These are phyloP conservation scores for Xylariaceae sp. DNA, from an alignment of 2,329 filamentous ascomycete species.

Conservation along the genomic window DNA sequence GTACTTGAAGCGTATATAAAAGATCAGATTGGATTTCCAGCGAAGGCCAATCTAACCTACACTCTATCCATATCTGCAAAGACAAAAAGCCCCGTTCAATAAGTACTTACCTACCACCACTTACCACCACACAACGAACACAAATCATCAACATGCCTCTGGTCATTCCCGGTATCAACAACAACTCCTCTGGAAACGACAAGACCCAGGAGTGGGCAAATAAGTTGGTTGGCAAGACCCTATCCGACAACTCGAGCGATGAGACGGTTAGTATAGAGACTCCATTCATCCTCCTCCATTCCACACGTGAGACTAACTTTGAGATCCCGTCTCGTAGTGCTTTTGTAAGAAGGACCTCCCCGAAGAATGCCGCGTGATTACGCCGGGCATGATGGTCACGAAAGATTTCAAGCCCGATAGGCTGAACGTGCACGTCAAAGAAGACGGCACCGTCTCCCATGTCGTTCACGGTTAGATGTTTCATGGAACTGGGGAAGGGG, in stretches of 20 bases:
- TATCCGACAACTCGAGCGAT: conserved; percentile 45
- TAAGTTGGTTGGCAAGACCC: conserved; percentile 60
- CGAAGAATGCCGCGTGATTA: conserved; percentile 49
- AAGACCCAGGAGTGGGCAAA: conserved; percentile 53
- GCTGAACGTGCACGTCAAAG: conserved; percentile 54
- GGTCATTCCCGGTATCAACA: conserved; percentile 53
- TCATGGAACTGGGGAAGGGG: not conserved
- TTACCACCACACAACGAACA: not conserved
- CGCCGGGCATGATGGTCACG: conserved; percentile 52
- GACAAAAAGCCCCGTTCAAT: no score
- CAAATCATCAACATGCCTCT: conserved; percentile 55
- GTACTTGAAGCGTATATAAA: no score
- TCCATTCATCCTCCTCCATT: not conserved
- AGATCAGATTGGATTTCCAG: no score
- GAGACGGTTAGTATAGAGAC: conserved; percentile 43
- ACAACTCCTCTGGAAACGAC: conserved; percentile 32
- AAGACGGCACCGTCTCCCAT: conserved; percentile 56
- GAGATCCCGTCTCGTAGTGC: conserved; percentile 35
- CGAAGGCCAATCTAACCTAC: no score
- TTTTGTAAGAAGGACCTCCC: conserved; percentile 59
- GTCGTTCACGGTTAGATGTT: conserved; percentile 47
- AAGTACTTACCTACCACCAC: not conserved
- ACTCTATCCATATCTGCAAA: no score
- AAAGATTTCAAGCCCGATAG: conserved; percentile 50
- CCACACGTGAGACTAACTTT: not conserved